Percentiles rank a stretch among this genome's conserved stretches.
These are phyloP conservation scores for Schrenkiella parvula DNA, from an alignment of 345 rosid species.

Conservation along the genomic window DNA sequence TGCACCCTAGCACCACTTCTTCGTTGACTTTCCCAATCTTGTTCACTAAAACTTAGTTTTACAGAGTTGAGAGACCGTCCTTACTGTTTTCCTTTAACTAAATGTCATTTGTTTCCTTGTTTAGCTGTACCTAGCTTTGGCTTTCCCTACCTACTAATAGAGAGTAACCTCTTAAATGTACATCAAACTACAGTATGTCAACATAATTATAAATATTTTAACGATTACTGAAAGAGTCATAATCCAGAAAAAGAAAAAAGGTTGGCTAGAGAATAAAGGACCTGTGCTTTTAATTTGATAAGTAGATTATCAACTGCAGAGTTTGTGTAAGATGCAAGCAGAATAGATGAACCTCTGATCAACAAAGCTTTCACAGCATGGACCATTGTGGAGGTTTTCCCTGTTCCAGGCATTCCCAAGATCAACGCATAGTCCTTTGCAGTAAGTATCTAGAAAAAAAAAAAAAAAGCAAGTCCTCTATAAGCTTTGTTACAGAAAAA, in stretches of 20 bases:
- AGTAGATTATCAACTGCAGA: conserved; percentile 96
- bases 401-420: conserved; percentile 99
- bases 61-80: neutral
- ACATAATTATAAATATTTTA: neutral
- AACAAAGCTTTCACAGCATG: conserved; percentile 96
- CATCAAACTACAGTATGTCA: neutral
- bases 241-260: conserved; percentile 3
- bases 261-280: conserved; percentile 34
- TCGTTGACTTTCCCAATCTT: conserved; percentile 7
- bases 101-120: neutral
- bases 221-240: neutral
- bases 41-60: neutral
- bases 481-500: conserved; percentile 16
- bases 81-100: neutral
- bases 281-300: conserved; percentile 95
- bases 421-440: conserved; percentile 92
- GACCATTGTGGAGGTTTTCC: conserved; percentile 96
- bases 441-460: conserved; percentile 71
- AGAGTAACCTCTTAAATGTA: neutral
- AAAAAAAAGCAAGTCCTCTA: neutral
- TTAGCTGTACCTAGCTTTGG: neutral
- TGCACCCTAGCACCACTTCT: conserved; percentile 7
- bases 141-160: conserved; percentile 1
- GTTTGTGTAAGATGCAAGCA: conserved; percentile 98
- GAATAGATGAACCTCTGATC: conserved; percentile 89